Conservation (phyloP, 2,329 filamentous ascomycete genomes). For the Arthrobotrys sphaeroides region DNA sequence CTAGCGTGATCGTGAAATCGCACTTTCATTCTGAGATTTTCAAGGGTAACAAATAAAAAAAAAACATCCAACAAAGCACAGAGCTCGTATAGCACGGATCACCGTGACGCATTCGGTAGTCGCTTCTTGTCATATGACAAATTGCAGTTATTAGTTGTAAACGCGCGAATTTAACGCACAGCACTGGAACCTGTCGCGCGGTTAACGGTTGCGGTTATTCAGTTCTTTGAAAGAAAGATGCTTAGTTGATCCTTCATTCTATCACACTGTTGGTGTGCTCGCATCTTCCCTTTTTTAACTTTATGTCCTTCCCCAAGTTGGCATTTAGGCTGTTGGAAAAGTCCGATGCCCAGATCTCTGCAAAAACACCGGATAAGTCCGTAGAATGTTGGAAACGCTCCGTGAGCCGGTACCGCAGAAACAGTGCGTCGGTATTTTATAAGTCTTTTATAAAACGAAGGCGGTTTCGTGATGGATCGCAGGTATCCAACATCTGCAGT, state of each 20-base stretch:
- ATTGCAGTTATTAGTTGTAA: conserved; percentile 25
- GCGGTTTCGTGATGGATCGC: not conserved
- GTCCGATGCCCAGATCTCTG: not conserved
- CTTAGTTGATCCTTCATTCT: not conserved
- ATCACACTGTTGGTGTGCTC: not conserved
- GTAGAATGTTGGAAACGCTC: not conserved
- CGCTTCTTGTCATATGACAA: conserved; percentile 24
- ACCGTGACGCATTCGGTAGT: conserved; percentile 34
- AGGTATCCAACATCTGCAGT: conserved; percentile 24
- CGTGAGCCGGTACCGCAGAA: not conserved
- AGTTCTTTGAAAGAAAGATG: not conserved
- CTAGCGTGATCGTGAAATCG: not conserved
- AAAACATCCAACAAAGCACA: conserved; percentile 16
- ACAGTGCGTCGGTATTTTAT: conserved; percentile 29
- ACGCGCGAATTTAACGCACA: conserved; percentile 23
- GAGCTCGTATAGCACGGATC: not conserved
- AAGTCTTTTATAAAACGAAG: conserved; percentile 17
- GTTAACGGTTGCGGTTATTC: conserved; percentile 18
- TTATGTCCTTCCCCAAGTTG: not conserved
- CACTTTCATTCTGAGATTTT: not conserved
- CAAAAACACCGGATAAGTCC: conserved; percentile 1
- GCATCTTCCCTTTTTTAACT: not conserved
- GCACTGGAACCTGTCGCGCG: conserved; percentile 13
- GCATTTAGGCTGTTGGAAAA: not conserved
- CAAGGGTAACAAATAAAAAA: not conserved